Percentiles rank a stretch among this genome's conserved stretches.
Evolutionary conservation across 371 early-diverging fungal genomes (phyloP).

Genomic region (Mucor indicus): DNA sequence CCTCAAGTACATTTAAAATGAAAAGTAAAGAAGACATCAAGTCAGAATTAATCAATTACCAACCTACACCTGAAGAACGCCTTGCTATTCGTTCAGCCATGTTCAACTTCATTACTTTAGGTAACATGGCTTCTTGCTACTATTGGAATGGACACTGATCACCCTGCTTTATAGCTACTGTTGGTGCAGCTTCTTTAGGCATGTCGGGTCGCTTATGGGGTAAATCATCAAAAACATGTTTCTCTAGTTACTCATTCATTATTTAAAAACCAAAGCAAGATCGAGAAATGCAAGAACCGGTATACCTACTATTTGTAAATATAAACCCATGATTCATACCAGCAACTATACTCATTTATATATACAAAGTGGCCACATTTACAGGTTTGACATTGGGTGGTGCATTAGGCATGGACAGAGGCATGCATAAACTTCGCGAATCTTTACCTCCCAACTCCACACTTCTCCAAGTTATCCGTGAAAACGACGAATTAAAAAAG

Average conservation of each 20-base stretch:
- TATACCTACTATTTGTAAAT: slow-evolving; percentile 39
- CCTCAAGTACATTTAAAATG: too few species aligned
- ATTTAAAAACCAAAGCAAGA: slow-evolving; percentile 10
- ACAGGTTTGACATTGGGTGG: slow-evolving; percentile 33
- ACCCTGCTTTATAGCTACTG: slow-evolving; percentile 17
- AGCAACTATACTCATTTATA: not conserved
- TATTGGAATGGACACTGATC: not conserved
- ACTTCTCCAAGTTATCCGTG: slow-evolving; percentile 29
- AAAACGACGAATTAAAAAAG: slow-evolving; percentile 26
- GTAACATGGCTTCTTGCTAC: slow-evolving; percentile 13
- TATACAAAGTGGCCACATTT: slow-evolving; percentile 31
- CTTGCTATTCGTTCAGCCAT: slow-evolving; percentile 34
- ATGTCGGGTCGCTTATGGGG: slow-evolving; percentile 34
- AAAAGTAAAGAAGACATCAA: slow-evolving; percentile 27
- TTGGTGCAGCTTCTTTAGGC: slow-evolving; percentile 43
- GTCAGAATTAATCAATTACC: slow-evolving; percentile 22
- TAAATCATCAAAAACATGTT: slow-evolving; percentile 1
- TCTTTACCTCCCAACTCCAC: slow-evolving; percentile 29
- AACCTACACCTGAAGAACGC: slow-evolving; percentile 28
- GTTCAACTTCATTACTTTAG: slow-evolving; percentile 30
- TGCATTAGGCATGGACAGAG: slow-evolving; percentile 36
- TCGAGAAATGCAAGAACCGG: slow-evolving; percentile 17
- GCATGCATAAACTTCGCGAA: slow-evolving; percentile 35
- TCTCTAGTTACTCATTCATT: not conserved
- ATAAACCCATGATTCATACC: not conserved